Conservation (phyloP, 495 filamentous ascomycete species). For the Neurospora sp. region DNA sequence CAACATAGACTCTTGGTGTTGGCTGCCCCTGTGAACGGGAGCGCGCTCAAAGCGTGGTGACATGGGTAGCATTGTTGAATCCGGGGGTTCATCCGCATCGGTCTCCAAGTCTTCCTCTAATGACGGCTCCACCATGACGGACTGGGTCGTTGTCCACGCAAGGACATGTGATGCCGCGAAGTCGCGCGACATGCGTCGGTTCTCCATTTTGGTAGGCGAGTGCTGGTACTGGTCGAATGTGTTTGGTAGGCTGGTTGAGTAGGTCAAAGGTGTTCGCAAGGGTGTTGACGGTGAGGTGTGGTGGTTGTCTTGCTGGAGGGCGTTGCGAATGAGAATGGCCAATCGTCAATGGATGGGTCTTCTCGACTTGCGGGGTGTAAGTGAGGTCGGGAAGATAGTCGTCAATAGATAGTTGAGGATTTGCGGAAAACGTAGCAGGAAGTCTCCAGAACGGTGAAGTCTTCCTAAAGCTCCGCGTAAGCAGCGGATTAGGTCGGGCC, state of each 20-base stretch:
- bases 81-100: constrained; percentile 26
- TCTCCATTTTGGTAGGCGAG: constrained; percentile 20
- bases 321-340: background rate
- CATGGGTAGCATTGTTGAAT: constrained; percentile 9
- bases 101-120: constrained; percentile 29
- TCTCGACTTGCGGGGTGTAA: background rate
- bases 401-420: background rate
- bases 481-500: constrained; percentile 31
- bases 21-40: constrained; percentile 28
- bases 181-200: constrained; percentile 29
- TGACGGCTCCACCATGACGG: constrained; percentile 32
- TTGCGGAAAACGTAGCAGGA: constrained; percentile 2
- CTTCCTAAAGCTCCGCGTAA: constrained; percentile 16
- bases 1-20: constrained; percentile 63
- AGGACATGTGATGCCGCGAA: constrained; percentile 29
- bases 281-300: background rate
- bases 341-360: background rate
- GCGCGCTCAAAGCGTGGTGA: constrained; percentile 32
- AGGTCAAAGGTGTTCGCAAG: background rate
- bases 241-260: background rate
- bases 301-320: background rate
- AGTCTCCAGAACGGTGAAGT: constrained; percentile 16
- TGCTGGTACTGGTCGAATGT: background rate
- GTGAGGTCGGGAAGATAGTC: constrained; percentile 1
- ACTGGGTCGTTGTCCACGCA: constrained; percentile 30